Evolutionary conservation across 306 rosid genomes (phyloP).

Genomic region (Rosa lucieae): DNA sequence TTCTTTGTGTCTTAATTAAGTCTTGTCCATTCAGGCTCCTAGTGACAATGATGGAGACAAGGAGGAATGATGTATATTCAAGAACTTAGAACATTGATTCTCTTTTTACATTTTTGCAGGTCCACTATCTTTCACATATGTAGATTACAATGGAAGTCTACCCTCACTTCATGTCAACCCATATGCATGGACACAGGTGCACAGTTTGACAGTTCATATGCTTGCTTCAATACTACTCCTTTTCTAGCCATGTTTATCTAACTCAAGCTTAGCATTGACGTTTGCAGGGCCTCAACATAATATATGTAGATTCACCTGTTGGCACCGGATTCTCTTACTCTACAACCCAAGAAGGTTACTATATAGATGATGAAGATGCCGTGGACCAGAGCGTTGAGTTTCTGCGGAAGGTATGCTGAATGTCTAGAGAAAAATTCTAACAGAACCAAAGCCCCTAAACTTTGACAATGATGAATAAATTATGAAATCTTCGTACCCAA

Average conservation of each 20-base stretch:
- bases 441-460: background rate
- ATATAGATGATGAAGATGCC: constrained; percentile 20
- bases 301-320: constrained; percentile 29
- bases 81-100: background rate
- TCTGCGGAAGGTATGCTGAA: constrained; percentile 18
- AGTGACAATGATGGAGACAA: no score
- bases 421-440: background rate
- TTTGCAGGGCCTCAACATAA: constrained; percentile 19
- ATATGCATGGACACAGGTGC: constrained; percentile 28
- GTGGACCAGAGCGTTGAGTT: constrained; percentile 16
- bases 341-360: constrained; percentile 26
- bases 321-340: constrained; percentile 36
- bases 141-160: constrained; percentile 22
- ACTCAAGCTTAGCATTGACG: background rate
- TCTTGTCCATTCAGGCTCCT: background rate
- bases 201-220: background rate
- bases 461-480: background rate
- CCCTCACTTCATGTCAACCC: constrained; percentile 28
- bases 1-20: background rate
- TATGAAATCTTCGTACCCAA: background rate
- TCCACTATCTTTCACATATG: constrained; percentile 22
- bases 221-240: background rate
- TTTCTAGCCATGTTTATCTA: background rate
- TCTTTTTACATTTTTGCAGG: constrained; percentile 12
- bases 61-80: background rate